Base-by-base conservation (phyloP, 2,329 filamentous ascomycete genomes). In the Bipolaris bicolor region DNA sequence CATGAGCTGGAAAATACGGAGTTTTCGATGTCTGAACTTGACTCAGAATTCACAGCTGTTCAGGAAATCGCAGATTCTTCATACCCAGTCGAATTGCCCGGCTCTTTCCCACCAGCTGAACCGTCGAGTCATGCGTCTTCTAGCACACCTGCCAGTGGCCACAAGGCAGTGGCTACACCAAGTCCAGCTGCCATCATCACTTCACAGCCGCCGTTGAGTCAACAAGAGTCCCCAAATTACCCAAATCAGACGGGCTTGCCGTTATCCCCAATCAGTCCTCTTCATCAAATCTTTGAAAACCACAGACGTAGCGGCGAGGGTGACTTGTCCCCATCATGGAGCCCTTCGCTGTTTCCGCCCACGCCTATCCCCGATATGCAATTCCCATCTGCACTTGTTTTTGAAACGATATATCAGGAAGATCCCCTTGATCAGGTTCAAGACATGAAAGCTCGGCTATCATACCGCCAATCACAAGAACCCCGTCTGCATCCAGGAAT, bases 401-500 rank as follows among this genome's bases (percentile, higher is more conserved):
- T 20, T 5, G 41, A 15, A 7, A 40, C 31, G 13, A 65, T 65
- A 37, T 66, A 65, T 34, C 67, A 66, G 4, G 64, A 67, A 16
- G 65, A 67, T 24, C 71, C 70, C 5, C 61, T 44, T 5, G 51
- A 69, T 37, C 69, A 63, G 40, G 62, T 72, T 3, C 68, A 75
- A 49, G 71, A 75, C 24, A 65, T 67, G 16, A 68, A 67, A 49
- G 64, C 70, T 31, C 63, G 68, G 11, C 57, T 76, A 5, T 63
- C 72, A n/a, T 52, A 72, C 31, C 70, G 73, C 3, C 72, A 76
- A 39, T 70, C 75, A 0, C 61, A 66, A 48, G 66, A 74, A 31
- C 64, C 69, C 33, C 58, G 66, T 22, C 72, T 87, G 7, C 84
- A 86, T 65, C 84, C 85, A 13, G 82, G 79, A 10, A 81, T 83